phyloP scores from a whole-genome alignment of 805 yeast species.

The Kuraishia ogatae region DNA sequence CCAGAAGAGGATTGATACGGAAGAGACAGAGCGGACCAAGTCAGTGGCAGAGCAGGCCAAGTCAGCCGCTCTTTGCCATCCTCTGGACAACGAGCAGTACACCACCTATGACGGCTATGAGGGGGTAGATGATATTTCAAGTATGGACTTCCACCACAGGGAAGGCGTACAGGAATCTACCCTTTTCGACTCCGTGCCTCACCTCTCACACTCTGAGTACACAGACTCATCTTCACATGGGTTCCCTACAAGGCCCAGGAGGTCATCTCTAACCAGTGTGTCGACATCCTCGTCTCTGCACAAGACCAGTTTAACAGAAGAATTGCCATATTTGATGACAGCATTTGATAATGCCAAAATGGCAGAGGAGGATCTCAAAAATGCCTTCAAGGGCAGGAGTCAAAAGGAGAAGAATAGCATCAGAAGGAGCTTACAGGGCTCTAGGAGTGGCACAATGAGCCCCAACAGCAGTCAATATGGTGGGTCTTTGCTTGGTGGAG shows the following conservation, averaged over 20 bases:
- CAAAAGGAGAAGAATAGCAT: neutral
- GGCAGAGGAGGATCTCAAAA: constrained; percentile 38
- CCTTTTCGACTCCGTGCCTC: neutral
- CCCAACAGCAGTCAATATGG: neutral
- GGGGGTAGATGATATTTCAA: neutral
- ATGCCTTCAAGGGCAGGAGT: constrained; percentile 1
- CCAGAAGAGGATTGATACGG: constrained; percentile 1
- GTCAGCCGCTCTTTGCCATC: constrained; percentile 8
- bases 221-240: neutral
- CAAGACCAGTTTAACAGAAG: constrained; percentile 50
- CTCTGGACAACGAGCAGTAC: neutral
- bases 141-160: neutral
- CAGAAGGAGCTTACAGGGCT: neutral
- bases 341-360: constrained; percentile 60
- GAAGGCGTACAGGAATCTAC: neutral
- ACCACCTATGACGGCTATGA: neutral
- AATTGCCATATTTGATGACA: constrained; percentile 55
- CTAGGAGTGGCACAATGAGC: neutral
- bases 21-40: constrained; percentile 1
- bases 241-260: constrained; percentile 9
- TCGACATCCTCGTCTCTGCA: constrained; percentile 30
- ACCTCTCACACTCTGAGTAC: neutral
- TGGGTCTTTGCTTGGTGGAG: neutral
- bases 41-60: neutral
- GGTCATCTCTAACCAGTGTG: constrained; percentile 5